Evolutionary conservation across 805 yeast species (phyloP).

Genomic region (Ogataea degrootiae): DNA sequence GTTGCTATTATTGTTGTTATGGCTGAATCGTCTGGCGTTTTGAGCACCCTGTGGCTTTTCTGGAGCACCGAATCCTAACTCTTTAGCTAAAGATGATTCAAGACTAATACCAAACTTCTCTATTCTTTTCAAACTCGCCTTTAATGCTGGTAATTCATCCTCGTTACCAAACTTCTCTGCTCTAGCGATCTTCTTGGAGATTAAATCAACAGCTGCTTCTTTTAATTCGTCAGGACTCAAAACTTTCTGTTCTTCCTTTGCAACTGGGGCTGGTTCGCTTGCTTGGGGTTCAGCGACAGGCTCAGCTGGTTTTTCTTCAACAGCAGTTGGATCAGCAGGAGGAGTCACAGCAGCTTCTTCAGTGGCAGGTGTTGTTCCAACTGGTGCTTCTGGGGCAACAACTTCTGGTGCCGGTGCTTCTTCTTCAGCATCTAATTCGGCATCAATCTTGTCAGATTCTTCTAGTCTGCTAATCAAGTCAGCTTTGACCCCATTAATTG

Average conservation of each 20-base stretch:
- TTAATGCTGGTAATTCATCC: slow-evolving; percentile 43
- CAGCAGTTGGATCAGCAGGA: slow-evolving; percentile 5
- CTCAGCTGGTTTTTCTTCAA: slow-evolving; percentile 6
- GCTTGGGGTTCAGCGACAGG: slow-evolving; percentile 12
- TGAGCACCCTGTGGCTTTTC: not conserved
- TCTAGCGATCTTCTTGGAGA: slow-evolving; percentile 63
- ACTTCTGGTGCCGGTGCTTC: slow-evolving; percentile 7
- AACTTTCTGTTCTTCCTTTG: slow-evolving; percentile 22
- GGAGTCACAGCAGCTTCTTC: not conserved
- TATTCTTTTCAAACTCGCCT: slow-evolving; percentile 62
- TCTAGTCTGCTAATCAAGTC: slow-evolving; percentile 65
- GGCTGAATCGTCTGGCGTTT: slow-evolving; percentile 2
- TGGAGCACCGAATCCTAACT: slow-evolving; percentile 41
- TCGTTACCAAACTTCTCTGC: slow-evolving; percentile 77
- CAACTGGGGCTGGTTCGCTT: slow-evolving; percentile 10
- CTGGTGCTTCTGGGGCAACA: slow-evolving; percentile 6
- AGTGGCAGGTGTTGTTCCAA: slow-evolving; percentile 1
- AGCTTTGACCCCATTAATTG: slow-evolving; percentile 74
- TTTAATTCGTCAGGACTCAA: slow-evolving; percentile 67
- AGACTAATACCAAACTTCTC: slow-evolving; percentile 79
- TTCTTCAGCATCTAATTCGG: slow-evolving; percentile 24
- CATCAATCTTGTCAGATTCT: slow-evolving; percentile 45
- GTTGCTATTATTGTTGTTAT: not conserved
- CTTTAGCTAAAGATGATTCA: slow-evolving; percentile 62
- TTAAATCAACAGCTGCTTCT: slow-evolving; percentile 58